Conservation (phyloP, 164 flowering plant species). For the Piper longum region DNA sequence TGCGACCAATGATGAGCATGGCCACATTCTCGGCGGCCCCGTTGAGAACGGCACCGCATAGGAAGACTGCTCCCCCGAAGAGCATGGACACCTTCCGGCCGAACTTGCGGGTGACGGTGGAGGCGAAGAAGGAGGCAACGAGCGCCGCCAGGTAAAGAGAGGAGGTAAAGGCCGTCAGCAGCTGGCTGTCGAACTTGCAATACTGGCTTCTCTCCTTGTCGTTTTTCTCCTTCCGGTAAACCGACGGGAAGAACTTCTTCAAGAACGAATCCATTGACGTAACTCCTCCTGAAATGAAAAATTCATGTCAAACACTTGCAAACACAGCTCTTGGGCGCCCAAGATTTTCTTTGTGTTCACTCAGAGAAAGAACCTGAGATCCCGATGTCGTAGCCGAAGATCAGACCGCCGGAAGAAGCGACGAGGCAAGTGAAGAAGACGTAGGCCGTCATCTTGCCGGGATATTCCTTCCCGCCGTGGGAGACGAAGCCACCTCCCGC, state of each 20-base stretch:
- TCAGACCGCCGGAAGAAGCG: conserved; percentile 19
- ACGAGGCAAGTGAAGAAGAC: conserved; percentile 12
- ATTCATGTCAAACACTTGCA: neutral
- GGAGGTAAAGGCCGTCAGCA: conserved; percentile 19
- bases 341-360: neutral
- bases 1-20: conserved; percentile 26
- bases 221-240: conserved; percentile 6
- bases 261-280: conserved; percentile 22
- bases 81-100: conserved; percentile 22
- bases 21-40: conserved; percentile 8
- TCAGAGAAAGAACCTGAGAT: conserved; percentile 12
- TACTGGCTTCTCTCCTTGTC: conserved; percentile 17
- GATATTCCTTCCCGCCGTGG: conserved; percentile 21
- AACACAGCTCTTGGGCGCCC: neutral
- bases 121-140: conserved; percentile 18
- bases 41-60: conserved; percentile 14
- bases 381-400: conserved; percentile 23
- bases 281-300: conserved; percentile 17
- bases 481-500: conserved; percentile 33
- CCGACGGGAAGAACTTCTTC: conserved; percentile 18
- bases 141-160: conserved; percentile 23
- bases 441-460: conserved; percentile 12
- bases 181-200: conserved; percentile 16
- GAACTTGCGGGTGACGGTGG: conserved; percentile 12
- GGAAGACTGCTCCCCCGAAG: conserved; percentile 13